These are phyloP conservation scores for Calonectria pseudoturangicola DNA, from an alignment of 2,329 filamentous ascomycete genomes.

Conservation along the genomic window DNA sequence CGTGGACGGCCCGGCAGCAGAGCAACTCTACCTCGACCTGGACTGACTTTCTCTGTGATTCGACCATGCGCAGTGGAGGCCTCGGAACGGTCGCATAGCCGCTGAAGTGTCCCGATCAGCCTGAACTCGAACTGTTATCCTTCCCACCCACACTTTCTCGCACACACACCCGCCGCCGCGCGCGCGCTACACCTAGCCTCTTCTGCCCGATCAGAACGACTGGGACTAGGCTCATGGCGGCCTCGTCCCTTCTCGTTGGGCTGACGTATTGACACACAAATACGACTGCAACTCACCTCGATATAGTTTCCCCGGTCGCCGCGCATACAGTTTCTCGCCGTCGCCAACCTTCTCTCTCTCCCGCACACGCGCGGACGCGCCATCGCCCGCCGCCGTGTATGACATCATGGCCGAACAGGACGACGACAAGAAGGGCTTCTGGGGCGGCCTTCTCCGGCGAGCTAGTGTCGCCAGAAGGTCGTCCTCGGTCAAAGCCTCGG, in stretches of 20 bases:
- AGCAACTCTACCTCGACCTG: background rate
- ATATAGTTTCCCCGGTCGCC: conserved; percentile 7
- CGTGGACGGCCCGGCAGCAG: conserved; percentile 14
- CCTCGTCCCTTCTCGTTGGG: conserved; percentile 30
- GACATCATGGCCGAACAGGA: conserved; percentile 59
- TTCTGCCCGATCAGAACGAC: background rate
- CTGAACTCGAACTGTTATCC: background rate
- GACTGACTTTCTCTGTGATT: background rate
- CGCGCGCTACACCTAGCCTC: background rate
- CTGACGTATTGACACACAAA: conserved; percentile 31
- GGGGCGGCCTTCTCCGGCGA: conserved; percentile 69
- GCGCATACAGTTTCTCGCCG: background rate
- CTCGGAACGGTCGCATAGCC: conserved; percentile 34
- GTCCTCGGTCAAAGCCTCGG: conserved; percentile 48
- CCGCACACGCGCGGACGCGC: conserved; percentile 42
- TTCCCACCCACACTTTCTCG: background rate
- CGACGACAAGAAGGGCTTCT: conserved; percentile 66
- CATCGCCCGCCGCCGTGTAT: conserved; percentile 38
- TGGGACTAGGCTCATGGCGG: conserved; percentile 27
- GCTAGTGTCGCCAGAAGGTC: conserved; percentile 62
- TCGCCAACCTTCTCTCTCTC: background rate
- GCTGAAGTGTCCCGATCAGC: conserved; percentile 23
- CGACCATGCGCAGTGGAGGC: conserved; percentile 36
- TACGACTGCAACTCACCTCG: conserved; percentile 16
- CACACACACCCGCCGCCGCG: background rate